These are phyloP conservation scores for Pseudozyma tsukubaensis DNA, from an alignment of 1,284 basidiomycete genomes.

Conservation along the genomic window DNA sequence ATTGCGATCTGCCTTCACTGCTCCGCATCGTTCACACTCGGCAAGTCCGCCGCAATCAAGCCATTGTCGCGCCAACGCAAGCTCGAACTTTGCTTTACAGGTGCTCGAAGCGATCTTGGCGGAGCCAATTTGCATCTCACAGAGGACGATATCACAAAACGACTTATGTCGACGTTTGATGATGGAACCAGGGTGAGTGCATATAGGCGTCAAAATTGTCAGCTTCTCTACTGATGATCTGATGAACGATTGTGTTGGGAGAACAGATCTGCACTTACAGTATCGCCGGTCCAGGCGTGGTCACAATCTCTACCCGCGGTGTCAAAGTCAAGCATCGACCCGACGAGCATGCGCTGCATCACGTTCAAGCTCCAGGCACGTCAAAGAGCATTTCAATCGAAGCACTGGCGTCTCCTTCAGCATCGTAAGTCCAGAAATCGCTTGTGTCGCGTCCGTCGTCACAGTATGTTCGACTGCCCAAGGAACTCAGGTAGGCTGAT, in stretches of 20 bases:
- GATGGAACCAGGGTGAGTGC: conserved; percentile 25
- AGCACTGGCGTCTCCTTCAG: conserved; percentile 5
- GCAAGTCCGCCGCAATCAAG: not conserved
- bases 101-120: conserved; percentile 28
- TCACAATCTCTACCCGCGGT: not conserved
- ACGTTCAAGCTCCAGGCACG: conserved; percentile 6
- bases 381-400: not conserved
- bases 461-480: too few relatives aligned
- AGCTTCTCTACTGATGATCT: not conserved
- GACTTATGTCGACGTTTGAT: conserved; percentile 16
- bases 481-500: not conserved
- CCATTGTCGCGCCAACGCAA: conserved; percentile 7
- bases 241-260: not conserved
- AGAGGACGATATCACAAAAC: conserved; percentile 9
- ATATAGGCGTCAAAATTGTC: not conserved
- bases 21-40: conserved; percentile 4
- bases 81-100: conserved; percentile 22
- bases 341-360: conserved; percentile 8
- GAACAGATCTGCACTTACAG: conserved; percentile 26
- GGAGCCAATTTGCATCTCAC: conserved; percentile 25
- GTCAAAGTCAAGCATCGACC: not conserved
- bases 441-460: too few relatives aligned
- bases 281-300: not conserved
- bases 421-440: conserved; percentile 12
- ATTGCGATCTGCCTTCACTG: conserved; percentile 21